A percentile compares a stretch with the other conserved stretches of the same genome.
Evolutionary conservation across 108 stramenopile genomes (phyloP).

Genomic region (Asterionellopsis glacialis): DNA sequence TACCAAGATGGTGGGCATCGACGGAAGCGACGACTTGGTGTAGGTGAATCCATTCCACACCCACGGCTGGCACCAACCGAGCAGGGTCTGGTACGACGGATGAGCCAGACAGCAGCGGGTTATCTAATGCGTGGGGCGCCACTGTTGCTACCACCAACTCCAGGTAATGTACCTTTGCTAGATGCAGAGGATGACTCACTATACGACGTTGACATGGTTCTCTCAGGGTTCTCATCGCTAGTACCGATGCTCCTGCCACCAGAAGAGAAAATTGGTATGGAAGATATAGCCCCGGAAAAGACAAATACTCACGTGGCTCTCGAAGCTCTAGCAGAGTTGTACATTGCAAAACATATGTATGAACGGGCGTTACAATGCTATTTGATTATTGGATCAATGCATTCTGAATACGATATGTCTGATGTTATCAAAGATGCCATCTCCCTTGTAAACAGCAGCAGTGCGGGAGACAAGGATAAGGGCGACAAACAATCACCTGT

Average conservation of each 20-base stretch:
- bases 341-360: conserved; percentile 63
- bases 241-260: background rate
- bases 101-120: background rate
- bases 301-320: conserved; percentile 23
- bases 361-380: conserved; percentile 56
- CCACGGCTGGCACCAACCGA: conserved; percentile 1
- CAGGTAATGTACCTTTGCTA: too few species aligned
- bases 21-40: background rate
- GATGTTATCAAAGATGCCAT: conserved; percentile 46
- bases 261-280: too few species aligned
- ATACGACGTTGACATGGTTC: too few species aligned
- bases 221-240: background rate
- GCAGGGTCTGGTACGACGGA: background rate
- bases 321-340: conserved; percentile 61
- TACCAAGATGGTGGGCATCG: conserved; percentile 9
- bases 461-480: background rate
- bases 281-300: background rate
- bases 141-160: too few species aligned
- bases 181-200: too few species aligned
- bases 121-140: too few species aligned
- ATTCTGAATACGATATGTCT: conserved; percentile 29
- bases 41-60: background rate
- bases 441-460: conserved; percentile 11
- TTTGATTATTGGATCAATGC: conserved; percentile 55
- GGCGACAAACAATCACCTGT: conserved; percentile 3